phyloP scores from a whole-genome alignment of 2,329 filamentous ascomycete genomes.

The Aureobasidium lini region DNA sequence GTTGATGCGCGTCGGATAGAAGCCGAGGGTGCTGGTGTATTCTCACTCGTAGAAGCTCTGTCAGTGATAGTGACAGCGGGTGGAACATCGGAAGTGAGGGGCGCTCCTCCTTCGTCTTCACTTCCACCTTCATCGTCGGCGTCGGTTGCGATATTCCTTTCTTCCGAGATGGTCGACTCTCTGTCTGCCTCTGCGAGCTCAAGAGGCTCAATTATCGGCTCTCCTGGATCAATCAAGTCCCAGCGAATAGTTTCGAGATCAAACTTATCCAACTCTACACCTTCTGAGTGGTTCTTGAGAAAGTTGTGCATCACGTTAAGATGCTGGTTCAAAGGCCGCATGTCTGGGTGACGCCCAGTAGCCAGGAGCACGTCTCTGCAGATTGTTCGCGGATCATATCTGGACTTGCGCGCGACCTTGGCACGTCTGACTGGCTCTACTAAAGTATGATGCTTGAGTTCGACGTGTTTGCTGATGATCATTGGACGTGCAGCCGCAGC shows the following conservation, averaged over 20 bases:
- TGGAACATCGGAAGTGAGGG: background rate
- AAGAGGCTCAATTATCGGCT: conserved; percentile 24
- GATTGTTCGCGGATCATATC: conserved; percentile 55
- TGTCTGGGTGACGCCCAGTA: conserved; percentile 53
- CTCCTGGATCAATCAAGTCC: conserved; percentile 54
- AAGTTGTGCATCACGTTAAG: conserved; percentile 38
- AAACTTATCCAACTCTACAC: conserved; percentile 34
- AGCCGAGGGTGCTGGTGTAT: background rate
- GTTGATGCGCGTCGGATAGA: background rate
- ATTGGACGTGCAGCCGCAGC: background rate
- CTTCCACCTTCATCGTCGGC: conserved; percentile 26
- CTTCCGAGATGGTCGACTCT: conserved; percentile 20
- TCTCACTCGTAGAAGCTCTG: background rate
- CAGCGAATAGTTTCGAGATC: conserved; percentile 54
- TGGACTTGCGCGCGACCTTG: conserved; percentile 41
- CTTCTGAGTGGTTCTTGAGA: conserved; percentile 26
- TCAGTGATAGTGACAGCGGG: background rate
- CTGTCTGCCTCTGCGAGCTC: conserved; percentile 25
- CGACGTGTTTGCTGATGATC: background rate
- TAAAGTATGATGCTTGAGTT: conserved; percentile 26
- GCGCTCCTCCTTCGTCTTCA: conserved; percentile 18
- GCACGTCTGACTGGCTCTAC: conserved; percentile 41
- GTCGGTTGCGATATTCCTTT: conserved; percentile 28
- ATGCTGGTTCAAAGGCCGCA: conserved; percentile 53
- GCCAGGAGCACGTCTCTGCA: conserved; percentile 57